phyloP scores from a whole-genome alignment of 768 basidiomycete species.

The Naganishia randhawae region DNA sequence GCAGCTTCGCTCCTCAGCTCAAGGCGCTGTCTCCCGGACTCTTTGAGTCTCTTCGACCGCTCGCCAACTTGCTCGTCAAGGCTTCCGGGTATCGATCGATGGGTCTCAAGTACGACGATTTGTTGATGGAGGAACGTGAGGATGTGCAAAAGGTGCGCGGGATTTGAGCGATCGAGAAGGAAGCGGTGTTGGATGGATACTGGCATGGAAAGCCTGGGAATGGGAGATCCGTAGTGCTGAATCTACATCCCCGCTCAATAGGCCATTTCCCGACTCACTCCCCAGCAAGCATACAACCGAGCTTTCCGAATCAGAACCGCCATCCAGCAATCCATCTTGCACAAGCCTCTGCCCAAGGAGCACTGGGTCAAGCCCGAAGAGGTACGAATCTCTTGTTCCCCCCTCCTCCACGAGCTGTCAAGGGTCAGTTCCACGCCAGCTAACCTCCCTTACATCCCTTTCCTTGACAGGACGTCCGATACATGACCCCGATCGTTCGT shows the following conservation, averaged over 20 bases:
- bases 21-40: conserved; percentile 63
- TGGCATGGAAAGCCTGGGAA: background rate
- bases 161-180: background rate
- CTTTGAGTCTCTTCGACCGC: conserved; percentile 65
- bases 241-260: conserved; percentile 46
- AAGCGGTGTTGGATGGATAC: background rate
- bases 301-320: conserved; percentile 76
- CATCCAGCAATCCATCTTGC: conserved; percentile 68
- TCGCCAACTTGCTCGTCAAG: conserved; percentile 78
- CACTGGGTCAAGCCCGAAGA: conserved; percentile 73
- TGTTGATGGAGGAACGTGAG: conserved; percentile 54
- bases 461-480: conserved; percentile 74
- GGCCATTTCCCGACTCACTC: conserved; percentile 79
- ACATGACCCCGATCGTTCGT: conserved; percentile 73
- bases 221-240: background rate
- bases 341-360: conserved; percentile 72
- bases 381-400: conserved; percentile 55
- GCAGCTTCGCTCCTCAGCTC: conserved; percentile 66
- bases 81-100: conserved; percentile 76
- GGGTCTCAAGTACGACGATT: conserved; percentile 91
- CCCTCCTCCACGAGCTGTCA: no score
- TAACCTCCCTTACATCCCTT: background rate
- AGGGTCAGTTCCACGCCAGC: background rate
- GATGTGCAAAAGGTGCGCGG: conserved; percentile 44
- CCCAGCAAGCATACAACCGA: conserved; percentile 80